Evolutionary conservation across 2,329 filamentous ascomycete species (phyloP), one percentile per base, ranked within the genome.

Genomic region (Fusarium cyanostomum): DNA sequence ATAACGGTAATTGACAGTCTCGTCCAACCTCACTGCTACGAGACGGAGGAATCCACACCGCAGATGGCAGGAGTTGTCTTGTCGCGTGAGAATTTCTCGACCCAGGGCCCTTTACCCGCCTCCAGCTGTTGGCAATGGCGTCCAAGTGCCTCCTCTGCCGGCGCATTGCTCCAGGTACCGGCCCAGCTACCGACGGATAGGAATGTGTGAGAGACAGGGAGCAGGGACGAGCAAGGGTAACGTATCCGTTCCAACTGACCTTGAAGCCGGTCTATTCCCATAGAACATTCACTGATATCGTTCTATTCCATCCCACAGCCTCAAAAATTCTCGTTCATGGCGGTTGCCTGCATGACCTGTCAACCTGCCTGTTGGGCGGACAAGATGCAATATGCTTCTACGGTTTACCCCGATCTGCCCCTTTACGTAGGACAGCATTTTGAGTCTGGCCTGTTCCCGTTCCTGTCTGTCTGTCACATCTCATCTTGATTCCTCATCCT

Each of bases 171-270:
- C 39, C 45, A 70, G 62, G 53, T 70, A 61, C 65, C 65, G 63
- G 60, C 38, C 37, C 51, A 56, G 45, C 51, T 59, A 35, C 64
- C 59, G 62, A 62, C 59, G 35, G 56, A 61, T 24, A 37, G 54
- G 48, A 59, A 69, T 71, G 68, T 71, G 68, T 71, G 68, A 62
- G 35, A 71, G 64, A 71, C 68, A 69, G 59, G 67, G 66, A 58
- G 31, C 33, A 56, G 44, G 39, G 24, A 41, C 27, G 38, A 46
- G 57, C 68, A 71, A 65, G 68, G 68, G 64, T 60, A 13, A 6
- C 21, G 21, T 21, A n/a, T 21, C 21, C 21, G 21, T 21, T 21
- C 21, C 21, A 21, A 21, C 21, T 21, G 16, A 13, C 8, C 21
- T 28, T 34, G 34, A 50, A 41, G 49, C 49, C 49, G 49, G 49